Evolutionary conservation across 2,329 filamentous ascomycete species (phyloP).

Genomic region (Aspergillus pseudonomiae): DNA sequence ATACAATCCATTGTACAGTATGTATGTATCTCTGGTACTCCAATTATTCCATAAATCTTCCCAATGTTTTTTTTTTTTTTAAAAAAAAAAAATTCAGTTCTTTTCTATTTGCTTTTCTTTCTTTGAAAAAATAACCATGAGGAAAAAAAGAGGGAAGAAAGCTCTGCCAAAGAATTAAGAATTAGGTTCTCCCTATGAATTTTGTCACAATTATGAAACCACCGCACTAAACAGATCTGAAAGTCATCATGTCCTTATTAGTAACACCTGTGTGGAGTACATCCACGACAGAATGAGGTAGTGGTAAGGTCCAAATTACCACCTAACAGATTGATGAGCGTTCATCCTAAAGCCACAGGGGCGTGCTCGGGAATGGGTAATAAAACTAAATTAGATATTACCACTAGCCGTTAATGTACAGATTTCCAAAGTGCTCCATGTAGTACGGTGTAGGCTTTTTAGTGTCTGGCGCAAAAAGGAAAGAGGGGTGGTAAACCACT

Average conservation of each 20-base stretch:
- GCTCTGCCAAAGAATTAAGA: neutral
- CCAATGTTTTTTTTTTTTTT: neutral
- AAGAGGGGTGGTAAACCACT: constrained; percentile 5
- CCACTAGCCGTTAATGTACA: neutral
- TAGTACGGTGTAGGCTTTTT: neutral
- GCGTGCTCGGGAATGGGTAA: neutral
- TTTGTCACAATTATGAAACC: neutral
- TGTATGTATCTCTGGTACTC: neutral
- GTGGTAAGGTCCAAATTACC: constrained; percentile 3
- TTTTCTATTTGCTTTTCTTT: neutral
- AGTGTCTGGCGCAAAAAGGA: neutral
- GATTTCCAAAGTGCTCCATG: neutral
- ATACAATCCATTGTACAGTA: neutral
- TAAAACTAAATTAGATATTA: neutral
- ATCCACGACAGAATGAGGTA: neutral
- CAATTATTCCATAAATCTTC: neutral
- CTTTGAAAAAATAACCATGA: neutral
- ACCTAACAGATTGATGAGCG: neutral
- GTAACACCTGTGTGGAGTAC: neutral
- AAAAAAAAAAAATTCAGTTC: neutral
- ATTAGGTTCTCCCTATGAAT: neutral
- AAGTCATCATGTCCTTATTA: neutral
- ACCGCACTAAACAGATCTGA: neutral
- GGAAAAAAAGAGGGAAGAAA: neutral
- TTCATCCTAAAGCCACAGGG: neutral